phyloP scores from a whole-genome alignment of 352 stramenopile genomes.

The Pythium aphanidermatum region DNA sequence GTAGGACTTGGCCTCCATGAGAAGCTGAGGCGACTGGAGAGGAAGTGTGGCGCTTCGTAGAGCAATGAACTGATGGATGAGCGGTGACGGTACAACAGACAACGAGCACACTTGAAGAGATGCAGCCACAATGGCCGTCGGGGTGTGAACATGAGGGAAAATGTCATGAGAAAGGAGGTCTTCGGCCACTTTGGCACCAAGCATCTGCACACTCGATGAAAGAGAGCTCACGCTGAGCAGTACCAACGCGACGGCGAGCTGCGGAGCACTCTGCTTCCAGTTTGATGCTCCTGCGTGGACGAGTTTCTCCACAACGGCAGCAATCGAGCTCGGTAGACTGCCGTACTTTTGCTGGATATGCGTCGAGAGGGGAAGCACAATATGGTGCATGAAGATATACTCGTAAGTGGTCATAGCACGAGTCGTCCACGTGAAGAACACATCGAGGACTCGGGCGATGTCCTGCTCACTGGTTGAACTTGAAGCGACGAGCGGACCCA shows the following conservation, averaged over 20 bases:
- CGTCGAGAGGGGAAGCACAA: not conserved
- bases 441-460: not conserved
- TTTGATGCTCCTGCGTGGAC: not conserved
- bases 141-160: conserved; percentile 3
- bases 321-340: not conserved
- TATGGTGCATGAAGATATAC: conserved; percentile 8
- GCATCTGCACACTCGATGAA: not conserved
- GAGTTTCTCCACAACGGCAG: not conserved
- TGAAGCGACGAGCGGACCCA: not conserved
- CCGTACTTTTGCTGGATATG: conserved; percentile 7
- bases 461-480: too few relatives aligned
- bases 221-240: conserved; percentile 2
- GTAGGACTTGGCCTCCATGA: not conserved
- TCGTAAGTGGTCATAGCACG: conserved; percentile 10
- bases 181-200: not conserved
- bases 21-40: conserved; percentile 1
- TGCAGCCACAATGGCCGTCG: not conserved
- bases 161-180: not conserved
- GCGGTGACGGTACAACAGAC: not conserved
- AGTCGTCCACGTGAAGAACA: conserved; percentile 1
- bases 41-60: conserved; percentile 3
- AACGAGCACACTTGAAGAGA: not conserved
- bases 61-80: conserved; percentile 10
- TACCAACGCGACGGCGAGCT: conserved; percentile 1
- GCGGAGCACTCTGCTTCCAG: not conserved